phyloP scores from a whole-genome alignment of 345 rosid species.

The Salix brachista region DNA sequence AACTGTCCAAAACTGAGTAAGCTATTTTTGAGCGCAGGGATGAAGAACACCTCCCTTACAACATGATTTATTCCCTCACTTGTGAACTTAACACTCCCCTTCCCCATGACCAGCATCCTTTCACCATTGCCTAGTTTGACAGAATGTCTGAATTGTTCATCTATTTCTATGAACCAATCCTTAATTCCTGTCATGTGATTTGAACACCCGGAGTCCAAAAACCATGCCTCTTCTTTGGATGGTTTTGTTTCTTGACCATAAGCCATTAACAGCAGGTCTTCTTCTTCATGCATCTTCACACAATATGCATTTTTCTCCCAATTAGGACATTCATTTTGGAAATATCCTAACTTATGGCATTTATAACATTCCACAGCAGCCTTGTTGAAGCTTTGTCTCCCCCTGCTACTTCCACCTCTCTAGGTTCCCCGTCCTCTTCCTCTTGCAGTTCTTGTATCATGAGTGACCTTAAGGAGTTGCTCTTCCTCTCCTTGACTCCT shows the following conservation, averaged over 20 bases:
- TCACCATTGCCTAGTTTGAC: neutral
- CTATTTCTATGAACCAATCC: neutral
- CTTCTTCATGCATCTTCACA: neutral
- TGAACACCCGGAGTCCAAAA: neutral
- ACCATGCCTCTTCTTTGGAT: neutral
- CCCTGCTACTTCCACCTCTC: neutral
- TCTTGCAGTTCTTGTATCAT: too few relatives aligned
- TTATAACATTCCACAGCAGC: neutral
- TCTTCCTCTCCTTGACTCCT: neutral
- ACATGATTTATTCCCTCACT: neutral
- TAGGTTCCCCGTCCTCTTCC: neutral
- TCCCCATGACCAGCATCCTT: neutral
- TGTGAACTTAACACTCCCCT: rapidly evolving
- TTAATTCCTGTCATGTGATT: constrained; percentile 2
- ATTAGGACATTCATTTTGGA: neutral
- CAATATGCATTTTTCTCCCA: neutral
- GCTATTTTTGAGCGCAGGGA: neutral
- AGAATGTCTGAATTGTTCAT: neutral
- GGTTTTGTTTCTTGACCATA: too few relatives aligned
- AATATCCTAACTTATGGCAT: neutral
- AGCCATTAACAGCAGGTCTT: constrained; percentile 1
- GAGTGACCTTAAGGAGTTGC: neutral
- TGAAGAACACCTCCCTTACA: neutral
- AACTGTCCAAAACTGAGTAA: neutral
- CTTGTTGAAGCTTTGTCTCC: neutral